Evolutionary conservation across 2,329 filamentous ascomycete genomes (phyloP).

Genomic region (Hirsutella rhossiliensis): DNA sequence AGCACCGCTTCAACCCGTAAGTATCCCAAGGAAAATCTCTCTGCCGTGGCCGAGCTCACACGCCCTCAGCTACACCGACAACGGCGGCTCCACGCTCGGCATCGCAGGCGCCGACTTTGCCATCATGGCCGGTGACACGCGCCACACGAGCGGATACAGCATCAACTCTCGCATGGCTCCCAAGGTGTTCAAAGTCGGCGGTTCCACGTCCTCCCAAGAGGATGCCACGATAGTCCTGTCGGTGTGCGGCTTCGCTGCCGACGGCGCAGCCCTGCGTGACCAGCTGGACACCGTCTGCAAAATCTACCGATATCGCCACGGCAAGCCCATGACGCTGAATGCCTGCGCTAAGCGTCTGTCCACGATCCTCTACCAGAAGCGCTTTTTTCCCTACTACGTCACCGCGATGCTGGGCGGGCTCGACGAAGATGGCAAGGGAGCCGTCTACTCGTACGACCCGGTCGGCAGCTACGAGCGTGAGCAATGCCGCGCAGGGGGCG

Average conservation of each 20-base stretch:
- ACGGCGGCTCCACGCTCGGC: conserved; percentile 90
- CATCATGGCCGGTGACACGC: conserved; percentile 94
- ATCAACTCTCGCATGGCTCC: conserved; percentile 95
- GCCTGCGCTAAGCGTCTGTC: conserved; percentile 91
- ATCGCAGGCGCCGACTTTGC: conserved; percentile 91
- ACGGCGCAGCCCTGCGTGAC: conserved; percentile 88
- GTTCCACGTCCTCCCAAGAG: conserved; percentile 72
- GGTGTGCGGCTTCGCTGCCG: conserved; percentile 90
- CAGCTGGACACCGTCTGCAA: conserved; percentile 90
- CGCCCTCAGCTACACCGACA: conserved; percentile 77
- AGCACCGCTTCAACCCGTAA: conserved; percentile 91
- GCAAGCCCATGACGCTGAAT: conserved; percentile 88
- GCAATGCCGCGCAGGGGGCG: conserved; percentile 87
- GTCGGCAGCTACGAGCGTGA: conserved; percentile 97
- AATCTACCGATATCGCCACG: conserved; percentile 98
- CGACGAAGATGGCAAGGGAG: conserved; percentile 88
- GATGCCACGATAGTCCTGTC: conserved; percentile 82
- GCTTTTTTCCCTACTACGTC: conserved; percentile 98
- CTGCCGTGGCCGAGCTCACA: conserved; percentile 1
- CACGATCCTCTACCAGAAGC: conserved; percentile 92
- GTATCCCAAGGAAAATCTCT: conserved; percentile 13
- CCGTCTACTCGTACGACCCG: conserved; percentile 94
- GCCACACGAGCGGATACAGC: conserved; percentile 91
- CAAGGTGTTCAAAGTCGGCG: conserved; percentile 96
- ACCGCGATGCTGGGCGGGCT: conserved; percentile 87